These are phyloP conservation scores for Aspergillus oerlinghausenensis DNA, from an alignment of 2,329 filamentous ascomycete genomes.

Conservation along the genomic window DNA sequence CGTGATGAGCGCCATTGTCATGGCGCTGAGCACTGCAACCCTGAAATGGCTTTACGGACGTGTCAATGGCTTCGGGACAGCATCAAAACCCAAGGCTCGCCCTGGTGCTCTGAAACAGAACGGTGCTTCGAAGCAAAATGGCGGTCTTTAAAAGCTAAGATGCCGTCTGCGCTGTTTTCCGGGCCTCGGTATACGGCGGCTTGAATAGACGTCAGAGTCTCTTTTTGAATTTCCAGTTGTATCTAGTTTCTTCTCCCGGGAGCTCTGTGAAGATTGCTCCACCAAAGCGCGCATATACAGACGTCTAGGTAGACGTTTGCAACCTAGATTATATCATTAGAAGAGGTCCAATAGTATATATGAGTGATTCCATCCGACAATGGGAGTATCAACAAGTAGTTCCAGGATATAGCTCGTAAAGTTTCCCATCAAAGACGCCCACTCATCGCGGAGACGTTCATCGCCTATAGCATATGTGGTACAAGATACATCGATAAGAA, in stretches of 20 bases:
- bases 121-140: slow-evolving; percentile 24
- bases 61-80: slow-evolving; percentile 35
- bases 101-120: slow-evolving; percentile 27
- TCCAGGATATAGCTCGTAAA: too few species aligned
- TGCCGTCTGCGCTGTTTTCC: neutral
- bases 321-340: neutral
- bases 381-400: too few species aligned
- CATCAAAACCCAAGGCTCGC: slow-evolving; percentile 17
- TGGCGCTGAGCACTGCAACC: slow-evolving; percentile 64
- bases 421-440: too few species aligned
- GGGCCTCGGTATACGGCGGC: neutral
- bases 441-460: too few species aligned
- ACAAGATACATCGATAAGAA: neutral
- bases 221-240: neutral
- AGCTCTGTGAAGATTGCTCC: neutral
- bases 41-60: slow-evolving; percentile 67
- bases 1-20: slow-evolving; percentile 61
- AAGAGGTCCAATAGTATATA: neutral
- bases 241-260: neutral
- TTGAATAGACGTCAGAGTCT: neutral
- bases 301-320: neutral
- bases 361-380: too few species aligned
- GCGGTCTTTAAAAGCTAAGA: slow-evolving; percentile 12
- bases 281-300: neutral
- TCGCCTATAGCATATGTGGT: too few species aligned